Percentiles rank a stretch among this genome's conserved stretches.
Conservation (phyloP, 768 basidiomycete genomes). For the Coprinopsis sp. region DNA sequence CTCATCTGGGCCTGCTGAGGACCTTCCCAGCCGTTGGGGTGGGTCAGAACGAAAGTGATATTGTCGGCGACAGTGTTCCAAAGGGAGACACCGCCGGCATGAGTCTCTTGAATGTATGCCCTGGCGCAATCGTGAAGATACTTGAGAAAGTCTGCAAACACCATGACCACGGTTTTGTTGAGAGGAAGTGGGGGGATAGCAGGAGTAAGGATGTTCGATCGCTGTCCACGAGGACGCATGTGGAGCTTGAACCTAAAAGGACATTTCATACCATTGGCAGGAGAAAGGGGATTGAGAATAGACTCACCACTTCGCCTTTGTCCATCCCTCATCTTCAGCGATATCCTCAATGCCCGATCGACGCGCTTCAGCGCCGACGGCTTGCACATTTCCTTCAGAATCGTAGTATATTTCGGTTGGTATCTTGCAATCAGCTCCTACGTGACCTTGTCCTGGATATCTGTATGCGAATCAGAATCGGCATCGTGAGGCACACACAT, state of each 20-base stretch:
- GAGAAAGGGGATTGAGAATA: too few species aligned
- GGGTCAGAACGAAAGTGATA: constrained; percentile 48
- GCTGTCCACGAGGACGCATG: constrained; percentile 22
- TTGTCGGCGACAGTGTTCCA: constrained; percentile 39
- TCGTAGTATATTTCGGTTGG: constrained; percentile 13
- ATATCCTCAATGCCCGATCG: constrained; percentile 12
- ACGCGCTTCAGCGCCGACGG: constrained; percentile 12
- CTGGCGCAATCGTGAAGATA: constrained; percentile 43
- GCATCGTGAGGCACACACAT: constrained; percentile 9
- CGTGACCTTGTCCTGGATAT: constrained; percentile 15
- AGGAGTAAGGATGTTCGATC: constrained; percentile 4
- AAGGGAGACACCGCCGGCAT: constrained; percentile 34
- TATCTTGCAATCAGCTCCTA: constrained; percentile 14
- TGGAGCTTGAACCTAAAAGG: constrained; percentile 25
- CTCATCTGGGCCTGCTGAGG: constrained; percentile 51
- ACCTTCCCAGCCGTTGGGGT: constrained; percentile 62
- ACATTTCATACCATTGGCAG: background rate
- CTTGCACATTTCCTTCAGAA: constrained; percentile 3
- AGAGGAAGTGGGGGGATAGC: constrained; percentile 36
- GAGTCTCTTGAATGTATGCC: constrained; percentile 44
- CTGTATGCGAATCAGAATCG: background rate
- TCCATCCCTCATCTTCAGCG: constrained; percentile 13
- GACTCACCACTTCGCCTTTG: constrained; percentile 11
- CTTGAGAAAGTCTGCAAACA: constrained; percentile 44
- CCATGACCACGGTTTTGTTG: constrained; percentile 32